Percentiles rank a stretch among this genome's conserved stretches.
These are phyloP conservation scores for Furcasterigmium sp. DNA, from an alignment of 2,329 filamentous ascomycete genomes.

Conservation along the genomic window DNA sequence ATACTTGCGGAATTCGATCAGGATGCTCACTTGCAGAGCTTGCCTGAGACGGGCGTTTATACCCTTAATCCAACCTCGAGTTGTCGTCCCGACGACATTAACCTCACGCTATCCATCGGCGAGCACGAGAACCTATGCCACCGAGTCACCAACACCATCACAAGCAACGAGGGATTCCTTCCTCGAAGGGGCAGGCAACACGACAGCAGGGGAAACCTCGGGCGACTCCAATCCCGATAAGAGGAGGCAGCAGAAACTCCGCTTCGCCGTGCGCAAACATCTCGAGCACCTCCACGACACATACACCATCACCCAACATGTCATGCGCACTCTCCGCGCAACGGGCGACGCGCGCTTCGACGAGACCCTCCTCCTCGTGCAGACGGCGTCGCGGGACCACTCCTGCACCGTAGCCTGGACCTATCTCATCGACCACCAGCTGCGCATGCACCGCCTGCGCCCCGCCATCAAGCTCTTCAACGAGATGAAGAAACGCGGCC, in stretches of 20 bases:
- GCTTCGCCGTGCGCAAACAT: slow-evolving; percentile 45
- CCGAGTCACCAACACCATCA: not conserved
- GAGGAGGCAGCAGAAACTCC: slow-evolving; percentile 20
- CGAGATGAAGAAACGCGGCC: slow-evolving; percentile 94
- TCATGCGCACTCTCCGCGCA: slow-evolving; percentile 51
- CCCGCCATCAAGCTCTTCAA: slow-evolving; percentile 80
- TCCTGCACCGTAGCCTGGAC: slow-evolving; percentile 82
- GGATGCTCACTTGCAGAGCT: slow-evolving; percentile 33
- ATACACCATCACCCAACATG: slow-evolving; percentile 63
- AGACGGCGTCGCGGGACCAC: slow-evolving; percentile 60
- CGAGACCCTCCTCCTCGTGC: slow-evolving; percentile 64
- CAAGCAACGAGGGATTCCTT: not conserved
- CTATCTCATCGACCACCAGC: slow-evolving; percentile 66
- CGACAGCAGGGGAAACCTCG: not conserved
- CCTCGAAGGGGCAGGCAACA: not conserved
- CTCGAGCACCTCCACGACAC: slow-evolving; percentile 64
- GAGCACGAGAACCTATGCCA: not conserved
- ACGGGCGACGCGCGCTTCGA: slow-evolving; percentile 47
- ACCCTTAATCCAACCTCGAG: slow-evolving; percentile 7
- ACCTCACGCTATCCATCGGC: not conserved
- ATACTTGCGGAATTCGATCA: no score
- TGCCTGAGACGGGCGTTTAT: slow-evolving; percentile 24
- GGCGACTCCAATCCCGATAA: slow-evolving; percentile 5
- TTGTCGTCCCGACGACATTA: not conserved
- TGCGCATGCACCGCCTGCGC: slow-evolving; percentile 55